A percentile compares a stretch with the other conserved stretches of the same genome.
phyloP scores from a whole-genome alignment of 1,284 basidiomycete species.

The Pulveroboletus sp. region DNA sequence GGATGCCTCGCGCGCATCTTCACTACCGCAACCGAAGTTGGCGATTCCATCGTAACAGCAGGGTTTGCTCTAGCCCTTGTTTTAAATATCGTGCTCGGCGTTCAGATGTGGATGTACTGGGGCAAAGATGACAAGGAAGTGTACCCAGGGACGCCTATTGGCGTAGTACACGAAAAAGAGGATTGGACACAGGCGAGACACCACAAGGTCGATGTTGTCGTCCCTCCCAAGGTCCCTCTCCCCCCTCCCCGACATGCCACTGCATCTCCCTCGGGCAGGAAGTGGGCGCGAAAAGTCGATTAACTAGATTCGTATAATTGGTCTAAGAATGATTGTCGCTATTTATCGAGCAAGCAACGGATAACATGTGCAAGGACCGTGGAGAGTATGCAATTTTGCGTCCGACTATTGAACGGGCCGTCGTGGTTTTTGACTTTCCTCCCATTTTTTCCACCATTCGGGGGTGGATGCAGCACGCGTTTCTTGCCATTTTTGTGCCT shows the following conservation, averaged over 20 bases:
- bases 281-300: conserved; percentile 74
- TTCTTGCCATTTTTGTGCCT: conserved; percentile 27
- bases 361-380: conserved; percentile 1
- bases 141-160: conserved; percentile 25
- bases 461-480: conserved; percentile 25
- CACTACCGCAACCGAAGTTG: conserved; percentile 85
- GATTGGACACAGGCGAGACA: conserved; percentile 34
- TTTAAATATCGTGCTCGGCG: conserved; percentile 78
- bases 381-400: not conserved
- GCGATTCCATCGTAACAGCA: conserved; percentile 74
- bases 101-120: conserved; percentile 85
- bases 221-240: conserved; percentile 42
- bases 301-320: conserved; percentile 33
- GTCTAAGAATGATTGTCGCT: conserved; percentile 14
- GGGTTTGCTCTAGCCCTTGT: conserved; percentile 80
- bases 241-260: conserved; percentile 41
- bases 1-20: conserved; percentile 89
- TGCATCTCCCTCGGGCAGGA: conserved; percentile 51
- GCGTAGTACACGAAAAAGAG: conserved; percentile 30
- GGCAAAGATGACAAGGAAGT: conserved; percentile 51
- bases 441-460: conserved; percentile 36
- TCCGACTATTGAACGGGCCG: conserved; percentile 7
- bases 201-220: conserved; percentile 44
- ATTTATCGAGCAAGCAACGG: conserved; percentile 13
- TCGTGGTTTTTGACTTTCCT: conserved; percentile 24